A percentile compares a stretch with the other conserved stretches of the same genome.
Conservation (phyloP, 805 yeast species). For the Maudiozyma turicensis region DNA sequence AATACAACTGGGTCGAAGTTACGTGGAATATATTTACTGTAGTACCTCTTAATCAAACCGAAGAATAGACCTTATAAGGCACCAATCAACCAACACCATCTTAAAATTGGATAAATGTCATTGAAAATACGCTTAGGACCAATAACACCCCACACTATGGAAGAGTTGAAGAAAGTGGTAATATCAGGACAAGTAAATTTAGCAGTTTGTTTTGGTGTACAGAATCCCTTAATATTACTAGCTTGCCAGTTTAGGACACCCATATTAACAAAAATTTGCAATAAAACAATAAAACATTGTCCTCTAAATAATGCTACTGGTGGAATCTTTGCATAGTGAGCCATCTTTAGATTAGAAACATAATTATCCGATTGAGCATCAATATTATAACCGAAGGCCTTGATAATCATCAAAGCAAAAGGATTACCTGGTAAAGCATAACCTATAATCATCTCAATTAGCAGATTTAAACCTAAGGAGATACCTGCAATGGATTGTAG, state of each 20-base stretch:
- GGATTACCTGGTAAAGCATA: constrained; percentile 50
- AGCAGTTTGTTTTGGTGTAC: constrained; percentile 29
- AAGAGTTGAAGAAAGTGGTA: constrained; percentile 39
- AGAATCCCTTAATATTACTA: constrained; percentile 27
- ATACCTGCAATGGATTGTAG: constrained; percentile 41
- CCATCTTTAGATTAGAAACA: constrained; percentile 46
- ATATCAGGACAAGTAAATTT: constrained; percentile 35
- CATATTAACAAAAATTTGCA: constrained; percentile 26
- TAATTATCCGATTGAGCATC: constrained; percentile 57
- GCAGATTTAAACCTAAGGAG: constrained; percentile 39
- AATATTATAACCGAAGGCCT: constrained; percentile 47
- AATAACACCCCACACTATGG: constrained; percentile 47
- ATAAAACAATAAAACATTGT: constrained; percentile 29
- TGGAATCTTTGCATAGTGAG: constrained; percentile 49
- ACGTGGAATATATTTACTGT: constrained; percentile 17
- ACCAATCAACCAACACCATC: constrained; percentile 59
- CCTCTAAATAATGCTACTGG: constrained; percentile 49
- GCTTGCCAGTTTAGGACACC: constrained; percentile 31
- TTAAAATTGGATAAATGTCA: constrained; percentile 49
- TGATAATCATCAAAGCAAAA: constrained; percentile 41
- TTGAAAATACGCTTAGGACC: constrained; percentile 49
- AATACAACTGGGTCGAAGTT: constrained; percentile 44
- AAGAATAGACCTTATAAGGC: constrained; percentile 28
- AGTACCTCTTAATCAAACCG: constrained; percentile 20
- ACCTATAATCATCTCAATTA: constrained; percentile 48